Conservation (phyloP, 139 green algal species). For the Chlorella sp. region DNA sequence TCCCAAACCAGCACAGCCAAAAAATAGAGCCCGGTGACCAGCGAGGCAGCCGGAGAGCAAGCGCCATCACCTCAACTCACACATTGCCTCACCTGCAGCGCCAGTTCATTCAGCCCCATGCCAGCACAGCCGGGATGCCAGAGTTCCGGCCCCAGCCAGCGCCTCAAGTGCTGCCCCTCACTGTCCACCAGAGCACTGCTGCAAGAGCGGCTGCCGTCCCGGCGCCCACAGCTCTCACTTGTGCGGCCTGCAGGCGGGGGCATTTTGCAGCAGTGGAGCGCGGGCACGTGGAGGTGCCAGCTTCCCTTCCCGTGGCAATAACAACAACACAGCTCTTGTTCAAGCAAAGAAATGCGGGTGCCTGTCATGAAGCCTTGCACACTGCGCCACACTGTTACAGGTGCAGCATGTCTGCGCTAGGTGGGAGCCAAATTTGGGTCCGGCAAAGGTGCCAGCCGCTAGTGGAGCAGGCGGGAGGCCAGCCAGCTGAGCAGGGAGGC, state of each 20-base stretch:
- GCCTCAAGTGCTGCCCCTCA: neutral
- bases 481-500: no score
- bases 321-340: no score
- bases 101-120: conserved; percentile 18
- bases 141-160: conserved; percentile 28
- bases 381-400: neutral
- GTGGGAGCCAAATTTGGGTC: no score
- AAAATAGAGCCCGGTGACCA: no score
- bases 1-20: neutral
- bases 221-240: neutral
- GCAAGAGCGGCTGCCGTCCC: neutral
- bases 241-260: neutral
- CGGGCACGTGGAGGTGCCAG: neutral
- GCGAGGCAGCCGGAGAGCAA: neutral
- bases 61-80: neutral
- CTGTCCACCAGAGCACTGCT: neutral
- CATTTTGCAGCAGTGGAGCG: neutral
- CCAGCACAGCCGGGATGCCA: conserved; percentile 10
- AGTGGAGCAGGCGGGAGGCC: no score
- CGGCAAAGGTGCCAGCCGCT: no score
- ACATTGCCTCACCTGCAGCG: conserved; percentile 29
- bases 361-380: no score
- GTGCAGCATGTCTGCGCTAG: neutral
- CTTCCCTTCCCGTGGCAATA: no score
- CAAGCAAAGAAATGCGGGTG: no score